A percentile compares a stretch with the other conserved stretches of the same genome.
phyloP scores from a whole-genome alignment of 352 stramenopile genomes.

The Halophytophthora batemanensis region DNA sequence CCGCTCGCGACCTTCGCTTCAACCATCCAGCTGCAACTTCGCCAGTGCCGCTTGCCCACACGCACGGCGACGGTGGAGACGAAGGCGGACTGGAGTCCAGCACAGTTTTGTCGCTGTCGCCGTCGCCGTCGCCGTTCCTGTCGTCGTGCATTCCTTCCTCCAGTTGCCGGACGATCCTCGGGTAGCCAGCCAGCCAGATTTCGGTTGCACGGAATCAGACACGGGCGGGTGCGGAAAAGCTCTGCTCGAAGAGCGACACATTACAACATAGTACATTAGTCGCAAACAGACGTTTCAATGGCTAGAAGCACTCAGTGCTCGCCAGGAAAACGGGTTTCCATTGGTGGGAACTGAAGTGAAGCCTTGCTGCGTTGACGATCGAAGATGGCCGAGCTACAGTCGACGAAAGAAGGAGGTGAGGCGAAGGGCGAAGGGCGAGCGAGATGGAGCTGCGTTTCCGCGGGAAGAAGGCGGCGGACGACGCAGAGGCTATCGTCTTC shows the following conservation, averaged over 20 bases:
- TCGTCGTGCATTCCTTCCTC: neutral
- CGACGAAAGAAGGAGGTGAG: neutral
- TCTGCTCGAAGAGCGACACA: constrained; percentile 1
- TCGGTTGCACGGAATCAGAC: too few species aligned
- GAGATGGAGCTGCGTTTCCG: constrained; percentile 48
- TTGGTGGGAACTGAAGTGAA: too few species aligned
- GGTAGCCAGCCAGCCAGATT: too few species aligned
- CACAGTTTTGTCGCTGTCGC: constrained; percentile 42
- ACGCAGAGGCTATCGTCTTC: constrained; percentile 45
- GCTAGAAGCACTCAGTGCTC: too few species aligned
- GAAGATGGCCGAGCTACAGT: too few species aligned
- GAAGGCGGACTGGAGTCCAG: constrained; percentile 22
- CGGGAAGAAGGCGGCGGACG: constrained; percentile 43
- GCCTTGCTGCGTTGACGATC: too few species aligned
- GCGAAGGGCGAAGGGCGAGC: constrained; percentile 19
- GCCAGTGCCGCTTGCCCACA: constrained; percentile 17
- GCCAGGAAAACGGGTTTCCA: too few species aligned
- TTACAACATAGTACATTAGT: too few species aligned
- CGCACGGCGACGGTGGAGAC: constrained; percentile 30
- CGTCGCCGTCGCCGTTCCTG: constrained; percentile 10
- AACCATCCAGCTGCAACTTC: neutral
- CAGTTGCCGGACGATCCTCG: too few species aligned
- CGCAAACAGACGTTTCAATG: too few species aligned
- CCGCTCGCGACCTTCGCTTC: too few species aligned
- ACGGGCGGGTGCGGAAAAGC: too few species aligned